Conservation (phyloP, 768 basidiomycete genomes). For the Hygrocybe punicea region DNA sequence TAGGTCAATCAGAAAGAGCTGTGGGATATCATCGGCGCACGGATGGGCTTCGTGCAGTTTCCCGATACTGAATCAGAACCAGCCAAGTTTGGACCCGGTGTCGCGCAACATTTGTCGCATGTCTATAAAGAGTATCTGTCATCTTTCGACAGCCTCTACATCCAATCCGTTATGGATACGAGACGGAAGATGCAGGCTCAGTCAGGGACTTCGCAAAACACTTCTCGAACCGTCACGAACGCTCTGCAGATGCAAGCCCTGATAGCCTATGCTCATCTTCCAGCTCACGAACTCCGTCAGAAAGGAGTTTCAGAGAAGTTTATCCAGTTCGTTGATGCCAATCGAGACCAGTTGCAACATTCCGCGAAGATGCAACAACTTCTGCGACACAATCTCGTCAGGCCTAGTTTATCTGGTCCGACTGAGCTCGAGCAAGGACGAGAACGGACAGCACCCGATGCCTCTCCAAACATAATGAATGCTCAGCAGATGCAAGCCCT, state of each 20-base stretch:
- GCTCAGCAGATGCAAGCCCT: constrained; percentile 41
- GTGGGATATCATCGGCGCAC: constrained; percentile 70
- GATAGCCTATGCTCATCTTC: constrained; percentile 45
- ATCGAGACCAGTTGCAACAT: constrained; percentile 48
- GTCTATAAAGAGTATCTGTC: constrained; percentile 59
- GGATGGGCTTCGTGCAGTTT: constrained; percentile 63
- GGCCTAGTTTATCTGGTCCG: not conserved
- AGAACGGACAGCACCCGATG: not conserved
- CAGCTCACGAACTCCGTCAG: constrained; percentile 50
- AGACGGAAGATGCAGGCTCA: constrained; percentile 28
- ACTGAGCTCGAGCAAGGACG: not conserved
- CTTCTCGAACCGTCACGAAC: constrained; percentile 1
- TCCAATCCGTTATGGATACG: constrained; percentile 39
- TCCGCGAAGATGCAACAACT: not conserved
- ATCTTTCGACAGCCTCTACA: constrained; percentile 55
- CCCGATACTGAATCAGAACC: constrained; percentile 60
- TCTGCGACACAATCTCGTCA: not conserved
- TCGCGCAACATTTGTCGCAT: constrained; percentile 56
- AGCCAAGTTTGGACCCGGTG: constrained; percentile 56
- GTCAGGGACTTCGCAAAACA: constrained; percentile 1
- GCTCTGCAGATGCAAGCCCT: constrained; percentile 40
- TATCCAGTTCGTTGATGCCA: constrained; percentile 54
- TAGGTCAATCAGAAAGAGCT: constrained; percentile 54
- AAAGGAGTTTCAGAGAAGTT: constrained; percentile 47
- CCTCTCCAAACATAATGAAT: too few relatives aligned